Conservation (phyloP, 148 eudicot genomes). For the Vaccinium vitisidaea region DNA sequence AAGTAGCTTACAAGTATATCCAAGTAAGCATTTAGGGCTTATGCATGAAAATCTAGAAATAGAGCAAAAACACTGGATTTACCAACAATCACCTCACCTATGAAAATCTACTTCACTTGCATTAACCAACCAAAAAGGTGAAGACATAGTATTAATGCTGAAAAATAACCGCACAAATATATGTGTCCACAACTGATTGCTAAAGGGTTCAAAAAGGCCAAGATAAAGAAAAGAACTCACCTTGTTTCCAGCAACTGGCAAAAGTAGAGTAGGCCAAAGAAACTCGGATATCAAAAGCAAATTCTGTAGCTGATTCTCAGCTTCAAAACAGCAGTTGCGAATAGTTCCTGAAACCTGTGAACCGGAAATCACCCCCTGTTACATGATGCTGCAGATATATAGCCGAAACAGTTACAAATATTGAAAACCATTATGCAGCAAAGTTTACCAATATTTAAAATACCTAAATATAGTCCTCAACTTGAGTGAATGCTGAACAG, state of each 20-base stretch:
- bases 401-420: background rate
- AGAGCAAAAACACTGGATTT: background rate
- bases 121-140: background rate
- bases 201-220: background rate
- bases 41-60: background rate
- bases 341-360: slow-evolving; percentile 84
- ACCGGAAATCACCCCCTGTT: slow-evolving; percentile 6
- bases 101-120: background rate
- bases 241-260: slow-evolving; percentile 99
- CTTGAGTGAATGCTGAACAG: background rate
- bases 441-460: background rate
- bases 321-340: slow-evolving; percentile 98
- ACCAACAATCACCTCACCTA: background rate
- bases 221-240: slow-evolving; percentile 30
- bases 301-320: slow-evolving; percentile 81
- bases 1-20: background rate
- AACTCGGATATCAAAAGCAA: slow-evolving; percentile 85
- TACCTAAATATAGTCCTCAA: background rate
- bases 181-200: background rate
- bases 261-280: slow-evolving; percentile 92
- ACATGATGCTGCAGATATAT: background rate
- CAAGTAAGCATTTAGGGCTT: background rate
- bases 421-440: slow-evolving; percentile 3
- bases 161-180: background rate
- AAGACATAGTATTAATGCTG: background rate